These are phyloP conservation scores for Solanum raphanifolium DNA, from an alignment of 257 asterid genomes.

Conservation along the genomic window DNA sequence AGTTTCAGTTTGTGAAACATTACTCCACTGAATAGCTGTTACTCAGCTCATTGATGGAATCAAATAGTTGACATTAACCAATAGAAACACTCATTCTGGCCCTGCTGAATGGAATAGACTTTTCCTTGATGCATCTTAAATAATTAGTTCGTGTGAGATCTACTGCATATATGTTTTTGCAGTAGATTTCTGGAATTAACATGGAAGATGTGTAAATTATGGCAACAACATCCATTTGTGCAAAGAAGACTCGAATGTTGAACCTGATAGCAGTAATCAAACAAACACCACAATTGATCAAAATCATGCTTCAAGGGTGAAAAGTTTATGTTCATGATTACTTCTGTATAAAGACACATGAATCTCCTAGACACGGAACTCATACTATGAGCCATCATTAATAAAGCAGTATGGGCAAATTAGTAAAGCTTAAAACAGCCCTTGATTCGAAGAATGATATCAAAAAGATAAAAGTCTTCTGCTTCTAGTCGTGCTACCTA, in stretches of 20 bases:
- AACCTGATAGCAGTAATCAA: background rate
- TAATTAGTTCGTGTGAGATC: background rate
- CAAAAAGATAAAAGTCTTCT: background rate
- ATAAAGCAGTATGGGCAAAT: background rate
- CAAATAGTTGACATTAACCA: background rate
- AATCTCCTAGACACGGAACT: background rate
- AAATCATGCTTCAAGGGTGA: background rate
- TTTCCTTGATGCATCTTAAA: background rate
- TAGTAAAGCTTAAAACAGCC: background rate
- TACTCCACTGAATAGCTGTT: background rate
- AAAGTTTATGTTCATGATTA: background rate
- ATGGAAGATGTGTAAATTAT: background rate
- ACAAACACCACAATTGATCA: background rate
- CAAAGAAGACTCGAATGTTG: background rate
- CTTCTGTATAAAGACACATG: background rate
- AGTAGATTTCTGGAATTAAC: background rate
- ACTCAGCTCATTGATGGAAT: background rate
- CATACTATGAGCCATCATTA: background rate
- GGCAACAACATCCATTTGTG: background rate
- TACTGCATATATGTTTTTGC: background rate
- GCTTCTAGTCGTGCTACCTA: background rate
- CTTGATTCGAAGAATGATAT: background rate
- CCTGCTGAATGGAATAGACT: background rate
- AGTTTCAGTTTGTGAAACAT: background rate
- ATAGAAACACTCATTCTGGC: background rate